Evolutionary conservation across 2,329 filamentous ascomycete species (phyloP), one percentile per base, ranked within the genome.

Genomic region (Apiospora hydei): DNA sequence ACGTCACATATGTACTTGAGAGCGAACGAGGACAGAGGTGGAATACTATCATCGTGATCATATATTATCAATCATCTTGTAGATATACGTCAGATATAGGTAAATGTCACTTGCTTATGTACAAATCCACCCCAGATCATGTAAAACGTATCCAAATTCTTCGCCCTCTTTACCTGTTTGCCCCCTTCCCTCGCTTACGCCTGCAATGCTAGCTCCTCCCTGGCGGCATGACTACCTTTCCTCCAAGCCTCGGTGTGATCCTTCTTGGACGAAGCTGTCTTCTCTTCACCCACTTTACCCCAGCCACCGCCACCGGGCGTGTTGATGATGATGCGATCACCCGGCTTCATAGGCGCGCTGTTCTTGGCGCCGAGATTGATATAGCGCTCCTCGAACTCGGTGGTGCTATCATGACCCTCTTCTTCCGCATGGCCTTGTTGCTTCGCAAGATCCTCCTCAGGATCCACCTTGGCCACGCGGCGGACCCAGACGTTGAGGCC

Each of bases 401-500:
- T 18, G 8, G 78, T 78, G 14, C 83, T 81, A 0, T 78, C 80
- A 0, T 78, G 77, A 1, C 79, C 79, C 18, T 80, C 77, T 4
- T 73, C 75, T 0, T 75, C 76, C 11, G 70, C 75, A 41, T 76
- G 73, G 7, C 72, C 73, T 4, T 72, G 73, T 68, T 74, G 71
- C 16, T 57, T 68, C 24, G 75, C 77, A 26, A 76, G 70, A 51
- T 76, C 78, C 72, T 82, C 81, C 80, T 86, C 85, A 80, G 85
- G 86, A 77, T 85, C 85, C 1, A 83, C 83, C 80, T 89, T 90
- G 75, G 86, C 84, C 70, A 96, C 91, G 73, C 89, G 92, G 10
- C 94, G 86, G 44, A 97, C 91, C 96, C 96, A 98, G 66, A 97
- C 85, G 77, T 98, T 98, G 73, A 95, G 84, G 0, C 96, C 96